phyloP scores from a whole-genome alignment of 805 yeast genomes.

The Hanseniaspora pseudoguilliermondii region DNA sequence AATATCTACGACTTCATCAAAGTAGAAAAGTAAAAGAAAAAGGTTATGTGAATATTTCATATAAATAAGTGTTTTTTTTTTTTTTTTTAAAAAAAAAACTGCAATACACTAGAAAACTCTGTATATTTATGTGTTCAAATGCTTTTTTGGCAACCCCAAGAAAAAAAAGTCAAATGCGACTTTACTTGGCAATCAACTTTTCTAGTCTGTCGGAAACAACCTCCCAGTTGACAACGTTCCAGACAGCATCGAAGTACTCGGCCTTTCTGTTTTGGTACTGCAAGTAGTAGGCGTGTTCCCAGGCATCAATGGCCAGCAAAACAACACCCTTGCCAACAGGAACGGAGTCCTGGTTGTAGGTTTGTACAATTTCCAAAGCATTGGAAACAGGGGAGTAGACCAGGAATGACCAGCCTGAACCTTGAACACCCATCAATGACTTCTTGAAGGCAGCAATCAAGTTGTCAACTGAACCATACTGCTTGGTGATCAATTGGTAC shows the following conservation, averaged over 20 bases:
- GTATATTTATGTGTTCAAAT: too few relatives aligned
- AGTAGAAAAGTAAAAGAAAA: not conserved
- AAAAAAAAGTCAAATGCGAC: too few relatives aligned
- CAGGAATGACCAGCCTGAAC: slow-evolving; percentile 92
- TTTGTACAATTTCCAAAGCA: slow-evolving; percentile 65
- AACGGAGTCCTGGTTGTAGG: slow-evolving; percentile 78
- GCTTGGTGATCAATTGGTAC: slow-evolving; percentile 43
- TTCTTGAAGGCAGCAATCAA: slow-evolving; percentile 52
- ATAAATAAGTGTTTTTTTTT: not conserved
- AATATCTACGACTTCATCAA: not conserved
- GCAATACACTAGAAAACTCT: not conserved
- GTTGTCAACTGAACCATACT: slow-evolving; percentile 63
- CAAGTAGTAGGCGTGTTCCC: slow-evolving; percentile 94
- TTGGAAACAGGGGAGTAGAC: slow-evolving; percentile 69
- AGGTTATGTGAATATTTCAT: not conserved
- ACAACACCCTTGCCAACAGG: slow-evolving; percentile 52
- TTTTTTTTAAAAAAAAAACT: too few relatives aligned
- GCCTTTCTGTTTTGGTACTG: slow-evolving; percentile 86
- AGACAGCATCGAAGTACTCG: slow-evolving; percentile 84
- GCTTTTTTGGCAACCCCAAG: too few relatives aligned
- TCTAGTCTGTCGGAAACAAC: slow-evolving; percentile 69
- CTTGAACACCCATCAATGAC: slow-evolving; percentile 76
- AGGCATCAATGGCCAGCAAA: slow-evolving; percentile 80
- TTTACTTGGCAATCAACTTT: slow-evolving; percentile 16
- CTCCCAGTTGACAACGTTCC: slow-evolving; percentile 91